These are phyloP conservation scores for Iris pallida DNA, from an alignment of 116 monocot genomes.

Conservation along the genomic window DNA sequence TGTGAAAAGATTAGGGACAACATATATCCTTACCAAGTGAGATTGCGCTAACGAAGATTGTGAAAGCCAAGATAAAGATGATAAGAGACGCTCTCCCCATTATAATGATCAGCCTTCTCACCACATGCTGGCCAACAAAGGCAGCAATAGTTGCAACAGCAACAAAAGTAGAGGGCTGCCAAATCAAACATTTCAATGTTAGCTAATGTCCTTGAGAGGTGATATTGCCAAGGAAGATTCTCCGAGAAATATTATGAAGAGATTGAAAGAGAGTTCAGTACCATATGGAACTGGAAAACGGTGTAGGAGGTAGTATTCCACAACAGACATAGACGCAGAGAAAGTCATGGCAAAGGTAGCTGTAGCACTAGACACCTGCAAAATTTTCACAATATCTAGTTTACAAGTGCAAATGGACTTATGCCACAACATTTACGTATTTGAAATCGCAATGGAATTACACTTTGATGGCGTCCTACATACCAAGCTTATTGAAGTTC, in stretches of 20 bases:
- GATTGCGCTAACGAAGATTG: constrained; percentile 82
- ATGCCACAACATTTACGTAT: too few relatives aligned
- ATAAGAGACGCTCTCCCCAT: constrained; percentile 84
- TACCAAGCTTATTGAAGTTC: too few relatives aligned
- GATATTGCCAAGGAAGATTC: too few relatives aligned
- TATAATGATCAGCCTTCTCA: constrained; percentile 68
- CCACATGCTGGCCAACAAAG: constrained; percentile 55
- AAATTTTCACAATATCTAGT: background rate
- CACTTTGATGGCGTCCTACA: too few relatives aligned
- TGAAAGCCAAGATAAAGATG: constrained; percentile 79
- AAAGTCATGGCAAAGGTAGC: constrained; percentile 80
- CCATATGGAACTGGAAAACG: constrained; percentile 74
- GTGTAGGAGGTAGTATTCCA: constrained; percentile 68
- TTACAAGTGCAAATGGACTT: too few relatives aligned
- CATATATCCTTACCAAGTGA: constrained; percentile 45
- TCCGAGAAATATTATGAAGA: background rate
- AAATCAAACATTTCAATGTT: background rate
- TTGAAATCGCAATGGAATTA: too few relatives aligned
- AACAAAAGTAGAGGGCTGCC: constrained; percentile 65
- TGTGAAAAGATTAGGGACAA: background rate
- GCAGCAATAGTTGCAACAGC: constrained; percentile 53
- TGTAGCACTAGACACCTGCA: constrained; percentile 74
- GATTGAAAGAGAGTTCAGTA: constrained; percentile 13
- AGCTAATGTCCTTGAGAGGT: background rate
- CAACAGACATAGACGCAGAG: constrained; percentile 73